Percentiles rank a stretch among this genome's conserved stretches.
phyloP scores from a whole-genome alignment of 2,329 filamentous ascomycete genomes.

The Calonectria pteridis region DNA sequence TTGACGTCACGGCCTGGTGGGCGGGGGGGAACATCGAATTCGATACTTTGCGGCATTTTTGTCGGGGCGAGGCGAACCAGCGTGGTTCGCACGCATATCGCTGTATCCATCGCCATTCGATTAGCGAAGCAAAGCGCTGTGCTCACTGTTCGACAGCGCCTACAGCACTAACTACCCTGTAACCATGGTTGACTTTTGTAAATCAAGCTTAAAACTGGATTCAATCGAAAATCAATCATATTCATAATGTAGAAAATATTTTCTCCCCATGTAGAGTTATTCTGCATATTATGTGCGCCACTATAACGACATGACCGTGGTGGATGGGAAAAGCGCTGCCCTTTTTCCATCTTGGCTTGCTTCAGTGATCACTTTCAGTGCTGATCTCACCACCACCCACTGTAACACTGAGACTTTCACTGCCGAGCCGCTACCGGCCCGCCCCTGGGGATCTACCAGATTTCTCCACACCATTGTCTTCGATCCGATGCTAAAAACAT shows the following conservation, averaged over 20 bases:
- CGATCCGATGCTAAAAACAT: not conserved
- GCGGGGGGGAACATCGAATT: not conserved
- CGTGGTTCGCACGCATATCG: not conserved
- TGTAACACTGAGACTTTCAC: not conserved
- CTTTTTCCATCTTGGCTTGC: not conserved
- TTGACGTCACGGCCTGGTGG: not conserved
- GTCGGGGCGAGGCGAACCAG: not conserved
- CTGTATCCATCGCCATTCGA: not conserved
- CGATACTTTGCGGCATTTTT: not conserved
- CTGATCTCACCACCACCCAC: not conserved
- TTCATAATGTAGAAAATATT: no score
- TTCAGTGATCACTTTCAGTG: not conserved
- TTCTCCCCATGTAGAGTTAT: not conserved
- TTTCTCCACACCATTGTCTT: not conserved
- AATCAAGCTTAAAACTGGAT: not conserved
- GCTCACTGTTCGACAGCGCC: not conserved
- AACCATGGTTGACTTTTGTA: not conserved
- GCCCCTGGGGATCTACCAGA: not conserved
- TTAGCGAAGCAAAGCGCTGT: not conserved
- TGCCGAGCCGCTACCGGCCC: not conserved
- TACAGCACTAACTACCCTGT: not conserved
- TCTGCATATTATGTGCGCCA: not conserved
- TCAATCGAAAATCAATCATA: not conserved
- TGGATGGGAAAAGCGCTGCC: not conserved
- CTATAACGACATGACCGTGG: not conserved